phyloP scores from a whole-genome alignment of 2,329 filamentous ascomycete species.

The Xylariaceae sp. region DNA sequence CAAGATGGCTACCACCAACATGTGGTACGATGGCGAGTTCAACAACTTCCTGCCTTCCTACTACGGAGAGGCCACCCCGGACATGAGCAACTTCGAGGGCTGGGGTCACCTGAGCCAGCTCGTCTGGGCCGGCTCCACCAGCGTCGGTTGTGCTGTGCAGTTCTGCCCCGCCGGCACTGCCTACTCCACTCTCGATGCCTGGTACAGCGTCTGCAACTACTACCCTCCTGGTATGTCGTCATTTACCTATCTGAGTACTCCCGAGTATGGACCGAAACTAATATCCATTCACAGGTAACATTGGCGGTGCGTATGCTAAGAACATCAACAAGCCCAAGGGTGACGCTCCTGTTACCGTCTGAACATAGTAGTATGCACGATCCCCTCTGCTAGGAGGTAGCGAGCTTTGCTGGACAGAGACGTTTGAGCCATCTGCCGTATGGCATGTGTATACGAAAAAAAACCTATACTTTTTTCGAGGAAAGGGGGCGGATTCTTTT shows the following conservation, averaged over 20 bases:
- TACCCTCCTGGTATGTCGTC: conserved; percentile 57
- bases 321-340: conserved; percentile 46
- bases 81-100: conserved; percentile 55
- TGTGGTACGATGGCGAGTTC: conserved; percentile 86
- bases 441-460: conserved; percentile 18
- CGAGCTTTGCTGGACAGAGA: conserved; percentile 10
- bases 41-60: conserved; percentile 45
- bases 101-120: conserved; percentile 77
- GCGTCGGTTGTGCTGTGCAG: conserved; percentile 58
- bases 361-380: conserved; percentile 9
- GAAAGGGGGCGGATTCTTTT: not conserved
- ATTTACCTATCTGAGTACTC: not conserved
- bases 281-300: conserved; percentile 41
- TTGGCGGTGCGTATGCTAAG: conserved; percentile 43
- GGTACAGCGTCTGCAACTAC: conserved; percentile 90
- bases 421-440: conserved; percentile 12
- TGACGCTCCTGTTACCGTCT: conserved; percentile 28
- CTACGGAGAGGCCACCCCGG: conserved; percentile 57
- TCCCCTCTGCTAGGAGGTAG: conserved; percentile 4
- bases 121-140: conserved; percentile 59
- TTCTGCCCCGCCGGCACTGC: conserved; percentile 50
- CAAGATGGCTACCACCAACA: conserved; percentile 65
- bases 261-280: not conserved
- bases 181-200: conserved; percentile 46
- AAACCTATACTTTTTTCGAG: conserved; percentile 2